Conservation (phyloP, 2,329 filamentous ascomycete genomes). For the Paecilomyces sp. region DNA sequence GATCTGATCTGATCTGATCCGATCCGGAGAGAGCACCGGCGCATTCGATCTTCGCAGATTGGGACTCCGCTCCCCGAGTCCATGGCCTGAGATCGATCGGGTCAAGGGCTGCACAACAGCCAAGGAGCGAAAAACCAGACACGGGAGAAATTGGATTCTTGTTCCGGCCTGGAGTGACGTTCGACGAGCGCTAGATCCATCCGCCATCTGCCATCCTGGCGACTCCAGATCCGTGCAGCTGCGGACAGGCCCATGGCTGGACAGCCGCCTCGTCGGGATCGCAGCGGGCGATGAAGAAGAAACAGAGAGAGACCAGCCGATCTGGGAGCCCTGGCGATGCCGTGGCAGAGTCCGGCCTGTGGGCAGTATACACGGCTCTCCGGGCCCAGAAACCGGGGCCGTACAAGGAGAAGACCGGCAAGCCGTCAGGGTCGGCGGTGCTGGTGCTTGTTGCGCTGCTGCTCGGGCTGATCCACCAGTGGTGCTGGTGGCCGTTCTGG, state of each 20-base stretch:
- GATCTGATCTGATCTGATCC: neutral
- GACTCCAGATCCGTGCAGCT: neutral
- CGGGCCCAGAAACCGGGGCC: neutral
- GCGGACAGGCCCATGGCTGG: neutral
- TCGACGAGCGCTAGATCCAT: neutral
- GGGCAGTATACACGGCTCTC: neutral
- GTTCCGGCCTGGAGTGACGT: neutral
- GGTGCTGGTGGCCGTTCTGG: neutral
- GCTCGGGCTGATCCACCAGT: neutral
- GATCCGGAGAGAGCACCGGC: neutral
- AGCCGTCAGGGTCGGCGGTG: neutral
- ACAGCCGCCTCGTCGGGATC: neutral
- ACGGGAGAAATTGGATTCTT: neutral
- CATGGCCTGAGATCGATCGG: neutral
- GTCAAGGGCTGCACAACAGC: neutral
- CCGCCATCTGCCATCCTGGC: no score
- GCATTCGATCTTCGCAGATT: neutral
- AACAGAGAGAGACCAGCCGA: neutral
- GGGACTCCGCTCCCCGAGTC: neutral
- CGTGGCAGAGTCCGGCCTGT: neutral
- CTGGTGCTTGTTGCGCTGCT: neutral
- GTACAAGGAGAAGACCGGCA: neutral
- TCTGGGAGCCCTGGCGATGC: neutral
- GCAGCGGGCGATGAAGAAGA: neutral
- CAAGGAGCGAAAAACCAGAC: neutral